These are phyloP conservation scores for Drechmeria coniospora DNA, from an alignment of 2,329 filamentous ascomycete genomes.

Conservation along the genomic window DNA sequence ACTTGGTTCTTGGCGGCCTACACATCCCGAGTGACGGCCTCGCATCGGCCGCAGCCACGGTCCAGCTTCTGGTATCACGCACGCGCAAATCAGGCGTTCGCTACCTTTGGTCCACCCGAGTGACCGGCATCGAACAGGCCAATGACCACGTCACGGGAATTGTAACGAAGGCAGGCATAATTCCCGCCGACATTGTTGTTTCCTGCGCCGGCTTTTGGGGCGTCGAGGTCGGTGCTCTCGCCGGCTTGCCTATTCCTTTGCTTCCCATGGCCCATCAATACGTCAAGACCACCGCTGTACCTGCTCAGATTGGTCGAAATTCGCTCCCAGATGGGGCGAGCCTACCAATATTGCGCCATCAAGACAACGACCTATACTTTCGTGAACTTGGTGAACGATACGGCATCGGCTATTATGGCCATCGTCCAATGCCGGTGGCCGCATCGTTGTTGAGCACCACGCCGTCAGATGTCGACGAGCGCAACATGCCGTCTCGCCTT, in stretches of 20 bases:
- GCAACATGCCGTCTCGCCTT: conserved; percentile 48
- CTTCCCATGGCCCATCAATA: conserved; percentile 49
- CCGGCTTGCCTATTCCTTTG: conserved; percentile 39
- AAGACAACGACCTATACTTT: conserved; percentile 50
- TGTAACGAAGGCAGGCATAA: conserved; percentile 26
- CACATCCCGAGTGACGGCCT: conserved; percentile 46
- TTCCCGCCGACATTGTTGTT: conserved; percentile 43
- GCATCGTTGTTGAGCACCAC: conserved; percentile 39
- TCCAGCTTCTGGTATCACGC: conserved; percentile 42
- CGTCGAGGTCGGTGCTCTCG: conserved; percentile 47
- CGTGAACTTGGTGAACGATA: conserved; percentile 47
- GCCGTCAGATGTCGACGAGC: conserved; percentile 35
- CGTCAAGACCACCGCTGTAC: conserved; percentile 41
- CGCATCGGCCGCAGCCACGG: conserved; percentile 44
- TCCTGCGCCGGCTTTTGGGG: conserved; percentile 54
- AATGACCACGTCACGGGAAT: conserved; percentile 40
- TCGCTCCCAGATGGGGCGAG: conserved; percentile 28
- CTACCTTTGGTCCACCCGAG: conserved; percentile 39
- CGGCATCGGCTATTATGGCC: conserved; percentile 50
- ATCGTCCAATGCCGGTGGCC: conserved; percentile 43
- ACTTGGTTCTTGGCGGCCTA: conserved; percentile 40
- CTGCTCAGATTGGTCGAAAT: conserved; percentile 21
- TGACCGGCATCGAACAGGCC: conserved; percentile 38
- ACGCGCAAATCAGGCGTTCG: conserved; percentile 41
- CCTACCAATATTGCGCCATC: conserved; percentile 44